These are phyloP conservation scores for Cladophialophora psammophila DNA, from an alignment of 2,329 filamentous ascomycete genomes.

Conservation along the genomic window DNA sequence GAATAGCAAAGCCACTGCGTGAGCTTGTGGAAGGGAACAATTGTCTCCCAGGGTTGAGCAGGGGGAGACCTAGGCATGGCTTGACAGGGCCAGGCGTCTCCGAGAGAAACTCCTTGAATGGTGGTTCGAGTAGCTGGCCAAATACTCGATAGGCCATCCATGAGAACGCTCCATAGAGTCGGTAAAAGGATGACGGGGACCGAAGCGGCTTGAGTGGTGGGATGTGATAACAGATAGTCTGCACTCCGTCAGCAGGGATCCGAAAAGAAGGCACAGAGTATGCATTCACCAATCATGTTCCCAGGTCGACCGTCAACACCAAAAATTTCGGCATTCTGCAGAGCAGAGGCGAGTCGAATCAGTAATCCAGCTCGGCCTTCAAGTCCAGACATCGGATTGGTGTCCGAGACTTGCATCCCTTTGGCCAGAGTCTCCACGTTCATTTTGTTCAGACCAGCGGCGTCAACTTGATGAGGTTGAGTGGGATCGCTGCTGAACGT, in stretches of 20 bases:
- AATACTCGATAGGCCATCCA: constrained; percentile 83
- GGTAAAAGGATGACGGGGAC: constrained; percentile 86
- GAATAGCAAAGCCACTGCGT: constrained; percentile 96
- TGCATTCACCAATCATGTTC: constrained; percentile 82
- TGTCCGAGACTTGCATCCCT: constrained; percentile 82
- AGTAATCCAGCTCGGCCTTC: constrained; percentile 84
- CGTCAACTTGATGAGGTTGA: constrained; percentile 91
- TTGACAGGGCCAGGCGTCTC: constrained; percentile 92
- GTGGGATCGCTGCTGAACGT: constrained; percentile 71
- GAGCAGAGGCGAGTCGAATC: constrained; percentile 74
- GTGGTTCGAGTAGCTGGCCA: constrained; percentile 88
- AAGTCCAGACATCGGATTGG: constrained; percentile 83
- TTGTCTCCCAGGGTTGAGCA: constrained; percentile 65
- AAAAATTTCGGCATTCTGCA: constrained; percentile 79
- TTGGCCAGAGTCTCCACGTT: constrained; percentile 77
- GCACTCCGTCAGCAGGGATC: not conserved
- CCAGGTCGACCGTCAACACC: constrained; percentile 84
- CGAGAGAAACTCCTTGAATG: constrained; percentile 84
- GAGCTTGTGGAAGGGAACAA: constrained; percentile 91
- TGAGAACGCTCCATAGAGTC: constrained; percentile 88
- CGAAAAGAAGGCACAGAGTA: too few relatives aligned
- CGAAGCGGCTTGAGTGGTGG: constrained; percentile 85
- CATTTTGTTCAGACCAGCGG: constrained; percentile 75
- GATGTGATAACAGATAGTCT: constrained; percentile 94
- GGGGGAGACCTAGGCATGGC: constrained; percentile 73